Evolutionary conservation across 768 basidiomycete species (phyloP).

Genomic region (Melanogaster broomeanus): DNA sequence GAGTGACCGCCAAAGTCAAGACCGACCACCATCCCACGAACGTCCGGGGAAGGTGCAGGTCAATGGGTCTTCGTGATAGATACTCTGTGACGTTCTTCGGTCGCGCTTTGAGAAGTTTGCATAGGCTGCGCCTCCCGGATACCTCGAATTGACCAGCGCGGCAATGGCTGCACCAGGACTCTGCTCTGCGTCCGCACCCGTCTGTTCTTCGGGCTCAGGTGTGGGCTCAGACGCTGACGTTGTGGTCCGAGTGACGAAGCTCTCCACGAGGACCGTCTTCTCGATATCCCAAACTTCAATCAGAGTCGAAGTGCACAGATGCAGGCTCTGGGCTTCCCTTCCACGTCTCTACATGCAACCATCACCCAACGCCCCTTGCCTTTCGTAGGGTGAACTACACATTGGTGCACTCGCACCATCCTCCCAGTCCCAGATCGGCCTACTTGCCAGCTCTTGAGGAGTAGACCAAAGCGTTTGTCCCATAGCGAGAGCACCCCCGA

Average conservation of each 20-base stretch:
- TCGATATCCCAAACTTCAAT: conserved; percentile 96
- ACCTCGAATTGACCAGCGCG: conserved; percentile 72
- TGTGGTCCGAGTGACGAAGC: conserved; percentile 61
- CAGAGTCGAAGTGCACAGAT: conserved; percentile 48
- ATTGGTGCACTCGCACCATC: conserved; percentile 67
- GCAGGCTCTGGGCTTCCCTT: conserved; percentile 39
- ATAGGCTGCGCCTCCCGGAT: conserved; percentile 39
- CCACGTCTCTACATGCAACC: conserved; percentile 70
- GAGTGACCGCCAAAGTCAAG: conserved; percentile 77
- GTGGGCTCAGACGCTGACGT: conserved; percentile 45
- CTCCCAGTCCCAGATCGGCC: conserved; percentile 54
- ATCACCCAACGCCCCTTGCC: conserved; percentile 91
- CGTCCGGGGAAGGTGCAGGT: conserved; percentile 60
- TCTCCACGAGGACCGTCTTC: conserved; percentile 75
- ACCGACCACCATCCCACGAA: conserved; percentile 71
- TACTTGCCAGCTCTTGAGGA: conserved; percentile 86
- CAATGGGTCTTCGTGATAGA: conserved; percentile 34
- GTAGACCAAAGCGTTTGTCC: conserved; percentile 93
- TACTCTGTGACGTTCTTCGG: conserved; percentile 35
- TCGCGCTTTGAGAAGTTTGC: conserved; percentile 25
- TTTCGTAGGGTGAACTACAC: conserved; percentile 80
- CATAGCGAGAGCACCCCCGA: conserved; percentile 85
- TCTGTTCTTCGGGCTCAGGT: conserved; percentile 53
- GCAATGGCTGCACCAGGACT: conserved; percentile 77
- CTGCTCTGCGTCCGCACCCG: conserved; percentile 56